phyloP scores from a whole-genome alignment of 306 rosid genomes.

The Luffa aegyptiaca region DNA sequence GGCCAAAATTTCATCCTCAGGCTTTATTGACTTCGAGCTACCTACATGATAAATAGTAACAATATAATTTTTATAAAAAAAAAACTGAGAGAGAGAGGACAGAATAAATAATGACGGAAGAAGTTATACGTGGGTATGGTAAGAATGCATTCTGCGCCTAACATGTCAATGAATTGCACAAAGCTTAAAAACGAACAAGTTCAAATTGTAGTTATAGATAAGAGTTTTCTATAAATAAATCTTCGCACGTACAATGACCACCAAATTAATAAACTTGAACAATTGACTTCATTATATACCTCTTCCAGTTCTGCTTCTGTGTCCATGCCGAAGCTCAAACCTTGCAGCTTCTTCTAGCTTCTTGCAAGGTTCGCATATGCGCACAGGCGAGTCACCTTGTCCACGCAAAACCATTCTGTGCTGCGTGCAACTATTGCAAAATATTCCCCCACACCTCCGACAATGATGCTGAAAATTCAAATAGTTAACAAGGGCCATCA shows the following conservation, averaged over 20 bases:
- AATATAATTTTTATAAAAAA: neutral
- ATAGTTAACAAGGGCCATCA: neutral
- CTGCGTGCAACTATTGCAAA: conserved; percentile 73
- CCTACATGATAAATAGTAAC: conserved; percentile 28
- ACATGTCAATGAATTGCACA: neutral
- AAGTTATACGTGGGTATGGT: neutral
- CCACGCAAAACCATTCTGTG: conserved; percentile 88
- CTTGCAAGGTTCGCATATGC: conserved; percentile 91
- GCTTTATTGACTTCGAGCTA: conserved; percentile 42
- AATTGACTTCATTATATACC: conserved; percentile 28
- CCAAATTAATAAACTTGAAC: neutral
- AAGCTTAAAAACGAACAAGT: neutral
- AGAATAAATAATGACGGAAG: neutral
- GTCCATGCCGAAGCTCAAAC: conserved; percentile 76
- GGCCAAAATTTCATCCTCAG: conserved; percentile 58
- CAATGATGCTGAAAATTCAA: conserved; percentile 78
- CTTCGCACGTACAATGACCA: neutral
- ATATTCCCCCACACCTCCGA: conserved; percentile 90
- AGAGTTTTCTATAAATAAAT: neutral
- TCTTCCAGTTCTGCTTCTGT: conserved; percentile 49
- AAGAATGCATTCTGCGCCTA: neutral
- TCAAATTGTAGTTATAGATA: neutral
- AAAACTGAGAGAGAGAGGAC: neutral
- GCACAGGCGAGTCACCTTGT: conserved; percentile 94
- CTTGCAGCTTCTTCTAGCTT: conserved; percentile 93